phyloP scores from a whole-genome alignment of 768 basidiomycete species.

The Nidula microcarpa region DNA sequence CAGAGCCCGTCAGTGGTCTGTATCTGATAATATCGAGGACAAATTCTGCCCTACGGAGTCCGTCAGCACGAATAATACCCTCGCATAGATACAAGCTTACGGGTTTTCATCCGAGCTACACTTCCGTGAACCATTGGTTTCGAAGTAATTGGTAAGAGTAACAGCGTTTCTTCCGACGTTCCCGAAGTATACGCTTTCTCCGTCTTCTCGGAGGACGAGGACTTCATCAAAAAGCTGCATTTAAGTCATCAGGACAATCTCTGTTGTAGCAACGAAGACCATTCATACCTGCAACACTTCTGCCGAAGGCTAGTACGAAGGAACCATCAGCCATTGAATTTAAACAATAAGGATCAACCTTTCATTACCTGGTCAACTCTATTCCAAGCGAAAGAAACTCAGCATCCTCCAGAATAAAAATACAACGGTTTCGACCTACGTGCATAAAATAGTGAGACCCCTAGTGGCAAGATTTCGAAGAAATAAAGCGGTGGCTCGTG shows the following conservation, averaged over 20 bases:
- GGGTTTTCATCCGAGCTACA: slow-evolving; percentile 74
- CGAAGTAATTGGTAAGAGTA: slow-evolving; percentile 72
- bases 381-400: neutral
- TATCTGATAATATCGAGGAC: slow-evolving; percentile 59
- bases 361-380: slow-evolving; percentile 24
- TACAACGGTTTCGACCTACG: slow-evolving; percentile 32
- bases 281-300: slow-evolving; percentile 57
- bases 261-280: neutral
- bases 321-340: slow-evolving; percentile 37
- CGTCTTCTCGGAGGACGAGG: slow-evolving; percentile 72
- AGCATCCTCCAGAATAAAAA: slow-evolving; percentile 50
- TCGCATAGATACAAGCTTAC: slow-evolving; percentile 24
- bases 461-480: slow-evolving; percentile 70
- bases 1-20: neutral
- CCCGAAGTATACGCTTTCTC: slow-evolving; percentile 70
- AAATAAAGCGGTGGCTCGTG: slow-evolving; percentile 79
- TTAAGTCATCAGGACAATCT: neutral
- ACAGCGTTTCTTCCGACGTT: slow-evolving; percentile 62
- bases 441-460: slow-evolving; percentile 89
- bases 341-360: slow-evolving; percentile 46
- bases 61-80: neutral
- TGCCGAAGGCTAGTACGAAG: slow-evolving; percentile 85
- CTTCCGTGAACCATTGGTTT: slow-evolving; percentile 59
- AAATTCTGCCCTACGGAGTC: slow-evolving; percentile 44
- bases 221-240: slow-evolving; percentile 64